Evolutionary conservation across 441 rosid genomes (phyloP).

Genomic region (Euphorbia schlechtendalii): DNA sequence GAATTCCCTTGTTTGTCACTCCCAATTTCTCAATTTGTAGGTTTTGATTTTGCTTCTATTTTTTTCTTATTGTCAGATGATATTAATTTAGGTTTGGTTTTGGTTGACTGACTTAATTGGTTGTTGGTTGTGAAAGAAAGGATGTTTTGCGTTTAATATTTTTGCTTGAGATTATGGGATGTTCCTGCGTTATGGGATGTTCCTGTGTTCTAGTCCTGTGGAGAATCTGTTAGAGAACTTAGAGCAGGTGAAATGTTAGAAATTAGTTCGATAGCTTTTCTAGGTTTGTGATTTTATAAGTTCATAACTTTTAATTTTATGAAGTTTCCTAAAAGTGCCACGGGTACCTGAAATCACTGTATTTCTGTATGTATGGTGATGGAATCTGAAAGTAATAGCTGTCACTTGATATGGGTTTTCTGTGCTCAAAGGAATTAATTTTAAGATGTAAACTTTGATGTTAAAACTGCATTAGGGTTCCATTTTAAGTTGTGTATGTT

Average conservation of each 20-base stretch:
- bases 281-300: neutral
- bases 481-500: too few relatives aligned
- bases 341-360: neutral
- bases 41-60: constrained; percentile 11
- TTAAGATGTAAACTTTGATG: neutral
- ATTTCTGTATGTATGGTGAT: neutral
- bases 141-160: neutral
- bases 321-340: neutral
- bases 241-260: too few relatives aligned
- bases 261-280: neutral
- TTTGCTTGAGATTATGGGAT: too few relatives aligned
- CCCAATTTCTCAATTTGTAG: constrained; percentile 72
- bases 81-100: constrained; percentile 3
- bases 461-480: neutral
- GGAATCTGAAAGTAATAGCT: neutral
- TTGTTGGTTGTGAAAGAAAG: neutral
- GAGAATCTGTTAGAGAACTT: neutral
- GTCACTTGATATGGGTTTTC: constrained; percentile 1
- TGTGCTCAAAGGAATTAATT: neutral
- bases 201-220: too few relatives aligned
- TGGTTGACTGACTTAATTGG: constrained; percentile 8
- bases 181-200: too few relatives aligned
- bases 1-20: constrained; percentile 77
- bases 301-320: neutral
- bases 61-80: neutral